These are phyloP conservation scores for Gynostemma pentaphyllum DNA, from an alignment of 306 rosid genomes.

Conservation along the genomic window DNA sequence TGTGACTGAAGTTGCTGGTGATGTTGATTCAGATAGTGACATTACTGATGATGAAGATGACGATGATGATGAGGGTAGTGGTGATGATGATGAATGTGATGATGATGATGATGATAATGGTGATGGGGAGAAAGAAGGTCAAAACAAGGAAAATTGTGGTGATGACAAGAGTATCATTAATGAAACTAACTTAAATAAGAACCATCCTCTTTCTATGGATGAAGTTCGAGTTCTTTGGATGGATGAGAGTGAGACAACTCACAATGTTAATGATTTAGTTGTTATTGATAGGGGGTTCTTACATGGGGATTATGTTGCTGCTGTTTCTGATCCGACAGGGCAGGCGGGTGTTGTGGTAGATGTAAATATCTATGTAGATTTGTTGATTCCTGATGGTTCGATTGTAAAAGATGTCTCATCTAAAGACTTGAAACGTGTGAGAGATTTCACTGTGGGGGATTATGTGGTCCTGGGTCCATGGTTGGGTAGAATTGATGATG, in stretches of 20 bases:
- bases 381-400: slow-evolving; percentile 60
- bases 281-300: slow-evolving; percentile 84
- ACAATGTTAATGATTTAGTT: slow-evolving; percentile 39
- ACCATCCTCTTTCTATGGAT: slow-evolving; percentile 46
- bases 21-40: slow-evolving; percentile 69
- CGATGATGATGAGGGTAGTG: slow-evolving; percentile 22
- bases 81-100: slow-evolving; percentile 21
- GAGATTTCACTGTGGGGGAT: slow-evolving; percentile 92
- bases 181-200: slow-evolving; percentile 29
- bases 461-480: slow-evolving; percentile 92
- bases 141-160: slow-evolving; percentile 26
- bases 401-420: slow-evolving; percentile 57
- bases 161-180: slow-evolving; percentile 22
- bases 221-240: slow-evolving; percentile 89
- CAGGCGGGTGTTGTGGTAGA: slow-evolving; percentile 96
- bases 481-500: slow-evolving; percentile 93
- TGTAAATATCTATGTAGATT: slow-evolving; percentile 68
- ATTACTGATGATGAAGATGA: slow-evolving; percentile 59
- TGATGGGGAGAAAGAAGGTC: slow-evolving; percentile 29
- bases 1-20: slow-evolving; percentile 92
- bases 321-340: slow-evolving; percentile 79
- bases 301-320: slow-evolving; percentile 90
- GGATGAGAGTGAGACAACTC: slow-evolving; percentile 70
- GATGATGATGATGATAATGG: slow-evolving; percentile 39
- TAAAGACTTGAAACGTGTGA: slow-evolving; percentile 64